A percentile compares a stretch with the other conserved stretches of the same genome.
Conservation (phyloP, 1,284 basidiomycete species). For the Ustilago crameri region DNA sequence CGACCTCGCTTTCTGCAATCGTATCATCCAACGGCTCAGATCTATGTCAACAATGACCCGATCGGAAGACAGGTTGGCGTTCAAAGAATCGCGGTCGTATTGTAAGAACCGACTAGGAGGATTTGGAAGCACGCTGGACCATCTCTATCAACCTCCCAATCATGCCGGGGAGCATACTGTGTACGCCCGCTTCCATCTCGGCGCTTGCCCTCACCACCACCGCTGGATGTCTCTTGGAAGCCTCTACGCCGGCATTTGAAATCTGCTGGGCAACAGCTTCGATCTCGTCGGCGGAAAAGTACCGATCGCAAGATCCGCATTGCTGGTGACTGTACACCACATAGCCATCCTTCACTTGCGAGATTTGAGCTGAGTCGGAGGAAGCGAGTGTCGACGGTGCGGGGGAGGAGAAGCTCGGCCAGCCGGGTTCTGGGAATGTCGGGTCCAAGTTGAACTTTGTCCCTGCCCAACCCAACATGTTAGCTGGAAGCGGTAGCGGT, state of each 20-base stretch:
- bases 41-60: too few species aligned
- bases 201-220: constrained; percentile 4
- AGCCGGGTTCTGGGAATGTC: constrained; percentile 10
- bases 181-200: constrained; percentile 23
- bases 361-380: background rate
- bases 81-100: background rate
- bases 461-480: constrained; percentile 17
- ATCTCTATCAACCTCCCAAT: constrained; percentile 21
- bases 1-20: constrained; percentile 15
- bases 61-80: too few species aligned
- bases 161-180: constrained; percentile 21
- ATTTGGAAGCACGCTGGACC: constrained; percentile 7
- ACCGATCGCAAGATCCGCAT: constrained; percentile 23
- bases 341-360: background rate
- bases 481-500: constrained; percentile 12
- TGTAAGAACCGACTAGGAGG: background rate
- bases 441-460: constrained; percentile 8
- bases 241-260: constrained; percentile 1
- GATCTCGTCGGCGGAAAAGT: constrained; percentile 21
- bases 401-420: constrained; percentile 6
- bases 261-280: constrained; percentile 6
- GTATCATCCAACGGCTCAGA: background rate
- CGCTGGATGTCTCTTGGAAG: background rate
- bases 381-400: background rate
- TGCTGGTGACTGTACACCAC: constrained; percentile 17